Conservation (phyloP, 2,329 filamentous ascomycete genomes). For the Alternaria sp. region DNA sequence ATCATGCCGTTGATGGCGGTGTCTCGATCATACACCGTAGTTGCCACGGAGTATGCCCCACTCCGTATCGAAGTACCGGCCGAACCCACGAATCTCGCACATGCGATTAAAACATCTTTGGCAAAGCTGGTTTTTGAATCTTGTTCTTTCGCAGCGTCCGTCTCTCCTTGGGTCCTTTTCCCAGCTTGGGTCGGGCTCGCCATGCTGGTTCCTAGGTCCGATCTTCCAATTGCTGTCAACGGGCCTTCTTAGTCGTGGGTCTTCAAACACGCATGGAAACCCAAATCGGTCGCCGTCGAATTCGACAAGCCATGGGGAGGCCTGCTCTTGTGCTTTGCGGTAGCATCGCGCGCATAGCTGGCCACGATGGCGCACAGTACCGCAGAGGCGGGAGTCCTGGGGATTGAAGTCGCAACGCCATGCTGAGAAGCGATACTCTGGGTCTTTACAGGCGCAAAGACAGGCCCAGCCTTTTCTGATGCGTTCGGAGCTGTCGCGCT, state of each 20-base stretch:
- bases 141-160: slow-evolving; percentile 28
- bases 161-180: slow-evolving; percentile 33
- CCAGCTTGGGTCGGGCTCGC: slow-evolving; percentile 29
- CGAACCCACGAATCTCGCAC: slow-evolving; percentile 35
- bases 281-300: slow-evolving; percentile 33
- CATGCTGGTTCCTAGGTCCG: slow-evolving; percentile 28
- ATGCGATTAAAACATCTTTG: slow-evolving; percentile 35
- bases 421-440: slow-evolving; percentile 22
- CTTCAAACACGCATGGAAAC: slow-evolving; percentile 35
- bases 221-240: slow-evolving; percentile 30
- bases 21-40: slow-evolving; percentile 11
- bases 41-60: slow-evolving; percentile 27
- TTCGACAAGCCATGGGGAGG: slow-evolving; percentile 28
- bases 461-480: slow-evolving; percentile 29
- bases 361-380: slow-evolving; percentile 30
- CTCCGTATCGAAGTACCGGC: slow-evolving; percentile 31
- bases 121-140: slow-evolving; percentile 29
- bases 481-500: slow-evolving; percentile 28
- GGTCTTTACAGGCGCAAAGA: slow-evolving; percentile 36
- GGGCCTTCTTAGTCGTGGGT: slow-evolving; percentile 20
- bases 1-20: neutral
- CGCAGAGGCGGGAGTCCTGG: slow-evolving; percentile 27
- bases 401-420: slow-evolving; percentile 36
- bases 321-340: slow-evolving; percentile 28
- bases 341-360: slow-evolving; percentile 35